Evolutionary conservation across 2,329 filamentous ascomycete species (phyloP).

Genomic region (Claviceps digitariae): DNA sequence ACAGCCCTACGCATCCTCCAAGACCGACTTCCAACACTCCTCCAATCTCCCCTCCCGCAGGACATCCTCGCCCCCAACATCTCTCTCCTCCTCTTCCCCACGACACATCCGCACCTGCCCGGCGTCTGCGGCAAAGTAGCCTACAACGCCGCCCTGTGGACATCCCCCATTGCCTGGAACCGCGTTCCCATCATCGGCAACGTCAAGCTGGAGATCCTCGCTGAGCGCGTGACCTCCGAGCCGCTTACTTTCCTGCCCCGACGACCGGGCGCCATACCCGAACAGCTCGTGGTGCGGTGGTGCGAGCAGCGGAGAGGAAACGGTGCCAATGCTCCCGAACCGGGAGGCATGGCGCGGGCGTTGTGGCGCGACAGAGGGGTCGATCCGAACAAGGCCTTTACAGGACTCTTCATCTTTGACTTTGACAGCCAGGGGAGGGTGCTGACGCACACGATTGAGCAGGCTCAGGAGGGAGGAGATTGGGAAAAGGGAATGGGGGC

Average conservation of each 20-base stretch:
- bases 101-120: slow-evolving; percentile 77
- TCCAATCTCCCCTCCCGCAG: slow-evolving; percentile 54
- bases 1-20: slow-evolving; percentile 51
- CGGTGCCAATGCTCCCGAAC: slow-evolving; percentile 14
- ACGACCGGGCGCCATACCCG: slow-evolving; percentile 43
- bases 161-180: slow-evolving; percentile 91
- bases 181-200: slow-evolving; percentile 82
- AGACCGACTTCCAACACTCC: slow-evolving; percentile 51
- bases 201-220: slow-evolving; percentile 73
- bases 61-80: slow-evolving; percentile 66
- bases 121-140: slow-evolving; percentile 82
- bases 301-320: slow-evolving; percentile 30
- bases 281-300: slow-evolving; percentile 89
- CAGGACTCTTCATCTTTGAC: slow-evolving; percentile 86
- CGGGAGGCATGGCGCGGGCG: slow-evolving; percentile 31
- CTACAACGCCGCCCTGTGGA: slow-evolving; percentile 91
- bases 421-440: slow-evolving; percentile 83
- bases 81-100: slow-evolving; percentile 55
- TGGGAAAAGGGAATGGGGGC: slow-evolving; percentile 73
- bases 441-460: slow-evolving; percentile 82
- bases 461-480: slow-evolving; percentile 68
- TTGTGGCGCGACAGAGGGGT: slow-evolving; percentile 19
- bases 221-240: slow-evolving; percentile 69
- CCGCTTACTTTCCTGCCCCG: slow-evolving; percentile 33
- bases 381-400: slow-evolving; percentile 63